Base-by-base conservation (phyloP, 2,329 filamentous ascomycete genomes). In the Xylariaceae sp. region DNA sequence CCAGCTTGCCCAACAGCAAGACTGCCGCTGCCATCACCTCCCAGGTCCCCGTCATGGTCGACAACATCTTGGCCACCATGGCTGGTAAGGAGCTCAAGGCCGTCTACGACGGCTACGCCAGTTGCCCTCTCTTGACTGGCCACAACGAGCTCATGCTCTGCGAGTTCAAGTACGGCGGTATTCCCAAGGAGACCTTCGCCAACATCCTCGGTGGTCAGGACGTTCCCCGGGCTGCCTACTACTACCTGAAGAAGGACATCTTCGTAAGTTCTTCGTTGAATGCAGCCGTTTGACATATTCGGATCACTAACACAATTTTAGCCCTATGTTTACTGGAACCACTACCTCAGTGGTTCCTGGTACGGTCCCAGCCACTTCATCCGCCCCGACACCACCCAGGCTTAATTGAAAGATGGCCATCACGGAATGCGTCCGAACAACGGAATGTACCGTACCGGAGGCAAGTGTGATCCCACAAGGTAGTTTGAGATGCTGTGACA, bases 91-190 rank as follows among this genome's bases (percentile, higher is more conserved):
- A 72, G 57, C 65, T 60, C 0, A 66, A 66, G 52, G 70, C 72
- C 4, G 64, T 60, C 4, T 79, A 79, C 61, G 75, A 77, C 54
- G 77, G 77, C 49, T 79, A 79, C 63, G 75, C 77, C 1, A 76
- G 74, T 9, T 79, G 77, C 67, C 77, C 77, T n/a, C 71, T 79
- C 45, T 65, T 77, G 35, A 79, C 76, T 0, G 74, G 74, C 56
- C 74, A 78, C 62, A 71, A 71, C 51, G 75, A 78, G 70, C 73
- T 79, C 44, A 74, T 79, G 73, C 74, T 79, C 55, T 76, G 74
- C 64, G 77, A 79, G 71, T 79, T 79, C 71, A 77, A 77, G 70
- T 79, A 79, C 57, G 76, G 74, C 37, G 76, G 76, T 35, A 72
- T 75, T 50, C 76, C 77, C 9, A 74, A 77, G 64, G 77, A 79